A percentile compares a stretch with the other conserved stretches of the same genome.
These are phyloP conservation scores for Plantago lanceolata DNA, from an alignment of 305 asterid species.

Conservation along the genomic window DNA sequence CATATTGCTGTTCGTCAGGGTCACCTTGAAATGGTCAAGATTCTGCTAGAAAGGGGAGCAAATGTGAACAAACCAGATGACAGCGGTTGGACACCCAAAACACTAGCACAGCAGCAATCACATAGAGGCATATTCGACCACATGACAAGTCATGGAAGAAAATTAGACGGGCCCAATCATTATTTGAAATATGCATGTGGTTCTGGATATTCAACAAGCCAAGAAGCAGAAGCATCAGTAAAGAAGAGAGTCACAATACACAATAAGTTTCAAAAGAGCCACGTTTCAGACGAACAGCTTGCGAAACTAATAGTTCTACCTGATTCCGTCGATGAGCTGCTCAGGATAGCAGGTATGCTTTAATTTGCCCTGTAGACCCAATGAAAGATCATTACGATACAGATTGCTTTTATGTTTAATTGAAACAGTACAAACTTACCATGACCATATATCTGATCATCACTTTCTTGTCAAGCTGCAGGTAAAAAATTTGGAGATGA, in stretches of 20 bases:
- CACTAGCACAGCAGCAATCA: slow-evolving; percentile 39
- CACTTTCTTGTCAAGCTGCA: slow-evolving; percentile 42
- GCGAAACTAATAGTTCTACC: slow-evolving; percentile 70
- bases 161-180: slow-evolving; percentile 27
- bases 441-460: slow-evolving; percentile 22
- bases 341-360: slow-evolving; percentile 57
- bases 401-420: neutral
- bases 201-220: neutral
- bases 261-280: slow-evolving; percentile 30
- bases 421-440: slow-evolving; percentile 8
- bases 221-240: slow-evolving; percentile 23
- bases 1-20: slow-evolving; percentile 41
- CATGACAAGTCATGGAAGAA: slow-evolving; percentile 29
- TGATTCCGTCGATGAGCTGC: slow-evolving; percentile 60
- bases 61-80: slow-evolving; percentile 35
- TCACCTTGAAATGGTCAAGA: slow-evolving; percentile 39
- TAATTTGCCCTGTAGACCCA: neutral
- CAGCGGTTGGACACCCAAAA: slow-evolving; percentile 42
- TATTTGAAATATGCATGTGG: slow-evolving; percentile 17
- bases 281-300: slow-evolving; percentile 30
- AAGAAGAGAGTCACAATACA: slow-evolving; percentile 80
- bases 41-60: slow-evolving; percentile 50
- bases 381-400: neutral
- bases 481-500: slow-evolving; percentile 65
- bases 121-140: slow-evolving; percentile 45